These are phyloP conservation scores for Blastomyces percursus DNA, from an alignment of 2,329 filamentous ascomycete species.

Conservation along the genomic window DNA sequence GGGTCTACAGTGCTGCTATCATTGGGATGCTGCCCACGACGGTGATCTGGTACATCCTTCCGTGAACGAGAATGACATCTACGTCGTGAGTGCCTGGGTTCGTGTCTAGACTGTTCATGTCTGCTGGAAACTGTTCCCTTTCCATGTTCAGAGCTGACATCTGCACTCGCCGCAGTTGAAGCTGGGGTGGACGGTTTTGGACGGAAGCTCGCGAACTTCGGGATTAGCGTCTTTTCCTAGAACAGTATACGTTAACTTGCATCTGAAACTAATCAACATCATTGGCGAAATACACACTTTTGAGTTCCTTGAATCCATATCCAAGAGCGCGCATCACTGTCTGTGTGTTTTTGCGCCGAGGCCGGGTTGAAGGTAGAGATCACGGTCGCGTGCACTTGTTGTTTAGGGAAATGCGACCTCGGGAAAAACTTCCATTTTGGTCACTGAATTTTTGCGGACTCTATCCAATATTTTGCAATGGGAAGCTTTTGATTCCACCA, in stretches of 20 bases:
- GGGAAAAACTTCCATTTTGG: conserved; percentile 20
- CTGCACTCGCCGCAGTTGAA: neutral
- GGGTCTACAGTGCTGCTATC: neutral
- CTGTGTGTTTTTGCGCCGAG: conserved; percentile 13
- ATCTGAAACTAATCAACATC: neutral
- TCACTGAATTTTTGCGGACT: conserved; percentile 9
- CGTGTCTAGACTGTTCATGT: conserved; percentile 17
- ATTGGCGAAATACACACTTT: conserved; percentile 22
- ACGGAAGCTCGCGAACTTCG: conserved; percentile 67
- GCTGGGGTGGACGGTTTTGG: conserved; percentile 31
- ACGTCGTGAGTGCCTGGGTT: conserved; percentile 16
- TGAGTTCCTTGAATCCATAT: conserved; percentile 27
- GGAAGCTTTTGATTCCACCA: conserved; percentile 3
- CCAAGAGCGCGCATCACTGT: conserved; percentile 15
- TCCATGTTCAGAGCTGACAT: conserved; percentile 13
- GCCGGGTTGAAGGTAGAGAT: neutral
- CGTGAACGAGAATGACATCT: neutral
- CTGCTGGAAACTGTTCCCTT: neutral
- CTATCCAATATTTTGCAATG: conserved; percentile 11
- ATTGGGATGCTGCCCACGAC: conserved; percentile 17
- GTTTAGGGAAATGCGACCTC: conserved; percentile 10
- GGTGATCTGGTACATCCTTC: conserved; percentile 12
- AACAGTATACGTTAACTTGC: conserved; percentile 5
- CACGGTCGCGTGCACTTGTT: conserved; percentile 15
- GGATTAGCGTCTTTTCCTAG: conserved; percentile 39